Conservation (phyloP, 2,329 filamentous ascomycete species). For the Conoideocrella luteorostrata region DNA sequence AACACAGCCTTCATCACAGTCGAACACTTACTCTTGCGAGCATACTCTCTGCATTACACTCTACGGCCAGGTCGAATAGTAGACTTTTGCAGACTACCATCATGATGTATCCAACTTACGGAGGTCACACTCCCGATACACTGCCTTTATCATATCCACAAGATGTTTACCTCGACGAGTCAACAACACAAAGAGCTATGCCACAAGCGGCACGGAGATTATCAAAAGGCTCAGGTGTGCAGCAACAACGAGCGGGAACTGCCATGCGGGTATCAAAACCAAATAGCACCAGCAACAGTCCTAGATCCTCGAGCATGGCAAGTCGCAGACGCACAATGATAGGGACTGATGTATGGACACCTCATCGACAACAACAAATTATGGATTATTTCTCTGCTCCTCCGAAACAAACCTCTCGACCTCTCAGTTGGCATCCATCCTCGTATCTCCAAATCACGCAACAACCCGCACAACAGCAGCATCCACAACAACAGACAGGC, state of each 20-base stretch:
- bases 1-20: too few species aligned
- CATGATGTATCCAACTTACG: conserved; percentile 26
- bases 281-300: conserved; percentile 63
- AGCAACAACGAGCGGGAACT: conserved; percentile 39
- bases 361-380: conserved; percentile 40
- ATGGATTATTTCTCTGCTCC: conserved; percentile 27
- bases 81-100: too few species aligned
- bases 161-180: conserved; percentile 43
- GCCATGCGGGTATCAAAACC: conserved; percentile 59
- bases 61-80: too few species aligned
- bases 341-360: conserved; percentile 38
- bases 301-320: conserved; percentile 44
- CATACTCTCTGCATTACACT: too few species aligned
- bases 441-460: conserved; percentile 35
- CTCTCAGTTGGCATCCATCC: conserved; percentile 67
- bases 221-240: conserved; percentile 44
- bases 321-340: conserved; percentile 51
- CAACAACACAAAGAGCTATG: conserved; percentile 44
- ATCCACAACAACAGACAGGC: conserved; percentile 25
- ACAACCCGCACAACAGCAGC: not conserved
- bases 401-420: conserved; percentile 13
- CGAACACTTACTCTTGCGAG: too few species aligned
- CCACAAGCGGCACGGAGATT: conserved; percentile 40
- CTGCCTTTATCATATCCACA: conserved; percentile 20
- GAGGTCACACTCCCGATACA: conserved; percentile 18